Evolutionary conservation across 345 rosid genomes (phyloP).

Genomic region (Moricandia arvensis): DNA sequence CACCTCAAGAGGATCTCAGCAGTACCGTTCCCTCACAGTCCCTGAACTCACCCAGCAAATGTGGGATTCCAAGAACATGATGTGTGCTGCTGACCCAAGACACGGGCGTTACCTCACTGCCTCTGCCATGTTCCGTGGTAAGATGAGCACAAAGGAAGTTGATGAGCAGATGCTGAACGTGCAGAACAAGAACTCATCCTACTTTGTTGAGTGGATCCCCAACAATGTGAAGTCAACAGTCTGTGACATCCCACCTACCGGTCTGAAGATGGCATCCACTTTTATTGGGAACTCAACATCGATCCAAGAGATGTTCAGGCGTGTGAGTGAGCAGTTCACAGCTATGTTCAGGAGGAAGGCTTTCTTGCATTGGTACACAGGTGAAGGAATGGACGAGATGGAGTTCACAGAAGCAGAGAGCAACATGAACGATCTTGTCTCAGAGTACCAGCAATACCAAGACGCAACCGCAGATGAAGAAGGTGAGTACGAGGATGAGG

Average conservation of each 20-base stretch:
- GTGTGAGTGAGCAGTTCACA: neutral
- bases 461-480: neutral
- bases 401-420: neutral
- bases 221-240: neutral
- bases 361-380: neutral
- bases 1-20: constrained; percentile 51
- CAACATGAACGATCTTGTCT: neutral
- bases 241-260: neutral
- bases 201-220: neutral
- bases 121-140: neutral
- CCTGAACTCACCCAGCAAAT: constrained; percentile 83
- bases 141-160: neutral
- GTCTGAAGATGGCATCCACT: neutral
- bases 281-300: neutral
- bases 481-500: constrained; percentile 45
- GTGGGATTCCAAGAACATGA: constrained; percentile 89
- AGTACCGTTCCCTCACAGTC: constrained; percentile 74
- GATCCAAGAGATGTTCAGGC: neutral
- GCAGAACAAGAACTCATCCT: neutral
- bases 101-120: neutral
- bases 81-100: constrained; percentile 58
- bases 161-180: neutral
- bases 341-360: neutral
- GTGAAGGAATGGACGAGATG: neutral
- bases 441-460: neutral